Evolutionary conservation across 768 basidiomycete genomes (phyloP).

Genomic region (Boletus sp.): DNA sequence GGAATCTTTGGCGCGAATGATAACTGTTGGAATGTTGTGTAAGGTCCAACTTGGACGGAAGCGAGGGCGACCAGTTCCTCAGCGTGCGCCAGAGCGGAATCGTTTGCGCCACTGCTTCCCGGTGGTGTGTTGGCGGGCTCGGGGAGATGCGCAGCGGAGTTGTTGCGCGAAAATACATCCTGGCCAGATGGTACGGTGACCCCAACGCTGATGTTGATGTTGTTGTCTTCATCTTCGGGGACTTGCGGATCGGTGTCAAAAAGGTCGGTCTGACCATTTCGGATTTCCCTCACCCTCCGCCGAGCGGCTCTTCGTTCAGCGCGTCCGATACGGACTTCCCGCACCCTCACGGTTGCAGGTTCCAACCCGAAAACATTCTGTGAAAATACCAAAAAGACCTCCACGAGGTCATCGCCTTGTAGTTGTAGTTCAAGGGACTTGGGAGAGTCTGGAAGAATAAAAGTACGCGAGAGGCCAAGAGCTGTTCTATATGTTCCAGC

Average conservation of each 20-base stretch:
- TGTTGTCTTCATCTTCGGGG: constrained; percentile 50
- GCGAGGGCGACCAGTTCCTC: constrained; percentile 71
- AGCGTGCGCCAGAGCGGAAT: constrained; percentile 42
- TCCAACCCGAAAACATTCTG: constrained; percentile 93
- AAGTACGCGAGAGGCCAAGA: constrained; percentile 86
- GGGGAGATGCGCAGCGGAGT: constrained; percentile 27
- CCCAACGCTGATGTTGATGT: constrained; percentile 62
- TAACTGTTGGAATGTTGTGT: constrained; percentile 91
- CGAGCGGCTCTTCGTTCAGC: constrained; percentile 85
- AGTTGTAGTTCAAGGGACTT: constrained; percentile 83
- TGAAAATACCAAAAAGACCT: constrained; percentile 87
- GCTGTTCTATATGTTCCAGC: constrained; percentile 91
- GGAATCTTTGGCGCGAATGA: constrained; percentile 84
- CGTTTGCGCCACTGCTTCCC: constrained; percentile 30
- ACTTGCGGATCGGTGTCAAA: constrained; percentile 45
- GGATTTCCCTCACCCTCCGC: constrained; percentile 69
- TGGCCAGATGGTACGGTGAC: constrained; percentile 51
- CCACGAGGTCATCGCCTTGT: constrained; percentile 90
- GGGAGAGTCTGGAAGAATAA: constrained; percentile 89
- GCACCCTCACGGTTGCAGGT: constrained; percentile 90
- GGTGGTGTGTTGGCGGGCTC: constrained; percentile 26
- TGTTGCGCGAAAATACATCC: constrained; percentile 30
- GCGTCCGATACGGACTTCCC: constrained; percentile 88
- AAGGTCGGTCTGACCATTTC: constrained; percentile 46
- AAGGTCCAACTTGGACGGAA: constrained; percentile 73